phyloP scores from a whole-genome alignment of 2,329 filamentous ascomycete genomes.

The Aspergillus fijiensis region DNA sequence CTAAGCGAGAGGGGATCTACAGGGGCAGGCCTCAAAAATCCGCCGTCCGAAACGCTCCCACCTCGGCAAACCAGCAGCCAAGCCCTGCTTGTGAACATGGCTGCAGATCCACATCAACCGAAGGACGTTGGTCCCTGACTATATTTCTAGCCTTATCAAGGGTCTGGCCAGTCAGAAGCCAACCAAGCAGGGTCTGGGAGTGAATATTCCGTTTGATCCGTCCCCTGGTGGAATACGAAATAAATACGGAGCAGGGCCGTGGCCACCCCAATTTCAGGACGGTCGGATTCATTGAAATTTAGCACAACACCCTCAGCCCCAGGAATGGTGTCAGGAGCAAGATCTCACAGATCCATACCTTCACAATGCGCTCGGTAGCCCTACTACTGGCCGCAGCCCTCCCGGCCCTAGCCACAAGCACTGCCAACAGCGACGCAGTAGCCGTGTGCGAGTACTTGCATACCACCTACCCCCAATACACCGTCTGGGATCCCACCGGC shows the following conservation, averaged over 20 bases:
- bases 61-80: not conserved
- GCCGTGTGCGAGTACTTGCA: constrained; percentile 1
- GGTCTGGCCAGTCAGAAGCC: too few species aligned
- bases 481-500: constrained; percentile 6
- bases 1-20: not conserved
- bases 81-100: not conserved
- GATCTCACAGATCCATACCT: not conserved
- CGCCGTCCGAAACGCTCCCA: not conserved
- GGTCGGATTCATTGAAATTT: not conserved
- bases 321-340: not conserved
- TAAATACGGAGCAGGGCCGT: not conserved
- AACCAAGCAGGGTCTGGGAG: not conserved
- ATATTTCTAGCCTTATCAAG: too few species aligned
- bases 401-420: not conserved
- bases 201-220: not conserved
- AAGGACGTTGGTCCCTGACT: not conserved
- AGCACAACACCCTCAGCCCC: not conserved
- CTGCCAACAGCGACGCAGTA: not conserved
- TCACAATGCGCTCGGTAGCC: not conserved
- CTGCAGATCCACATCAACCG: not conserved
- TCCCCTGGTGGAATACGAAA: not conserved
- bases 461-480: constrained; percentile 1
- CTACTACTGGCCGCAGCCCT: not conserved
- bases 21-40: not conserved
- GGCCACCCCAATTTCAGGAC: not conserved